A percentile compares a stretch with the other conserved stretches of the same genome.
Evolutionary conservation across 495 filamentous ascomycete species (phyloP).

Genomic region (Penicillium samsonianum): DNA sequence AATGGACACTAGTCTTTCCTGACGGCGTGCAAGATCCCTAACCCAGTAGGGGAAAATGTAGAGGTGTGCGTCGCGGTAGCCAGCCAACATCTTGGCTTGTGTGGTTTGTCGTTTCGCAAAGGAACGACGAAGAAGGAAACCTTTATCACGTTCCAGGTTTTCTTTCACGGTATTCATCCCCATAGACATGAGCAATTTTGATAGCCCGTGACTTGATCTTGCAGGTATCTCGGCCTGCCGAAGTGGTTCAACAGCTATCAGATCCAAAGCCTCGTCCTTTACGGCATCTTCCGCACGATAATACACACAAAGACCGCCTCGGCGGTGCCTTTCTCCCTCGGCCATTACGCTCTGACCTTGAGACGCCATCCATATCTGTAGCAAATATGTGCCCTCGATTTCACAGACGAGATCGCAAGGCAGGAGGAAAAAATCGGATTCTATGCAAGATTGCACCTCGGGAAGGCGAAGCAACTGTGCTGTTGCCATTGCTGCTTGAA

Average conservation of each 20-base stretch:
- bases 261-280: not conserved
- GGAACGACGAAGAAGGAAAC: not conserved
- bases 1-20: not conserved
- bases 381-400: not conserved
- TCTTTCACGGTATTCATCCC: not conserved
- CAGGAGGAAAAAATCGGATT: not conserved
- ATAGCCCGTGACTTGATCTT: not conserved
- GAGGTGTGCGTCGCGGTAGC: conserved; percentile 5
- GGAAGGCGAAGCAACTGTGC: conserved; percentile 1
- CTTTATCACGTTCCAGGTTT: not conserved
- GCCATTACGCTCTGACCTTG: not conserved
- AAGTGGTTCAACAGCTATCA: conserved; percentile 3
- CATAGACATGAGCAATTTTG: not conserved
- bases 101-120: not conserved
- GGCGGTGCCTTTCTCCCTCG: no score
- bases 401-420: conserved; percentile 8
- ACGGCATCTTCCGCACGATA: not conserved
- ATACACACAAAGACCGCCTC: not conserved
- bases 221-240: no score
- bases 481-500: not conserved
- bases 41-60: conserved; percentile 4
- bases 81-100: not conserved
- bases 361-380: not conserved
- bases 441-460: not conserved
- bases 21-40: not conserved